These are phyloP conservation scores for Quercus gilva DNA, from an alignment of 306 rosid species.

Conservation along the genomic window DNA sequence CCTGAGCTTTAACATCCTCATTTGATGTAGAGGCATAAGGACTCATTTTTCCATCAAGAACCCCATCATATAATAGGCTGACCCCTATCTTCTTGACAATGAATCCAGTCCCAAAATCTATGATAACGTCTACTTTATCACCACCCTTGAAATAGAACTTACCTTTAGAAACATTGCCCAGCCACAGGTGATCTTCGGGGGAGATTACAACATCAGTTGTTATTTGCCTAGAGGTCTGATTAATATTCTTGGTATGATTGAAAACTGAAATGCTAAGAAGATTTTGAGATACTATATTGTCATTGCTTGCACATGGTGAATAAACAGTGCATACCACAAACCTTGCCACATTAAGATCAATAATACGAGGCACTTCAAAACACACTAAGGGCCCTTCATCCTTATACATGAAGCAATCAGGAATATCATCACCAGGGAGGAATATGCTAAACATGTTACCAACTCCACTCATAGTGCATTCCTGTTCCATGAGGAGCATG, in stretches of 20 bases:
- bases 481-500: no score
- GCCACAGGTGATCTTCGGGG: slow-evolving; percentile 19
- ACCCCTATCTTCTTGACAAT: slow-evolving; percentile 20
- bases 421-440: not conserved
- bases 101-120: not conserved
- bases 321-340: not conserved
- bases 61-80: not conserved
- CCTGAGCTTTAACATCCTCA: not conserved
- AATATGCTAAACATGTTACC: no score
- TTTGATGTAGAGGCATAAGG: not conserved
- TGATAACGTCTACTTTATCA: slow-evolving; percentile 7
- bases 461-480: no score
- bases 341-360: not conserved
- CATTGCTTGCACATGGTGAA: not conserved
- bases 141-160: not conserved
- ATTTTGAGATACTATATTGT: not conserved
- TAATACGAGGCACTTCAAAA: not conserved
- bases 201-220: not conserved
- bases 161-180: slow-evolving; percentile 12
- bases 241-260: not conserved
- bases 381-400: not conserved
- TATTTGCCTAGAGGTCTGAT: not conserved
- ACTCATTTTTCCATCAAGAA: not conserved
- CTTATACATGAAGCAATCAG: not conserved
- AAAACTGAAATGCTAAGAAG: not conserved